phyloP scores from a whole-genome alignment of 768 basidiomycete species.

The Trametes cubensis region DNA sequence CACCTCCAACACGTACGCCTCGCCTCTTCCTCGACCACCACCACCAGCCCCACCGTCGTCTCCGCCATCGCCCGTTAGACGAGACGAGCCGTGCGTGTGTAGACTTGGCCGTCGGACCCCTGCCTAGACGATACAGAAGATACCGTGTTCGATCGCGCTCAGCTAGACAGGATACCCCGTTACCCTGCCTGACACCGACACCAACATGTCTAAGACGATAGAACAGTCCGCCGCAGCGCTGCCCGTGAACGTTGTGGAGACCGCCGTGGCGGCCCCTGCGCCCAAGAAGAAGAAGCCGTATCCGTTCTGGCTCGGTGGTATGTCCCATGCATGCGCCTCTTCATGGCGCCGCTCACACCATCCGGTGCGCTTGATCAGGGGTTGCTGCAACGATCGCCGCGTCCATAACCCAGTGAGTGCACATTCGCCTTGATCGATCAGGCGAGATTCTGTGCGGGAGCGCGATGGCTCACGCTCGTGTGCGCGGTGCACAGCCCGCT shows the following conservation, averaged over 20 bases:
- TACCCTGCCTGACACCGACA: not conserved
- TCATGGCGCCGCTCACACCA: conserved; percentile 5
- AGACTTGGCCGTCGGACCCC: conserved; percentile 1
- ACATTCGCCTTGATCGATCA: not conserved
- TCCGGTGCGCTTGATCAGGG: conserved; percentile 38
- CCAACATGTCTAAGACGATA: conserved; percentile 19
- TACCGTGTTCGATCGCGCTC: not conserved
- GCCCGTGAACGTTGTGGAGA: conserved; percentile 15
- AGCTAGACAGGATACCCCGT: conserved; percentile 13
- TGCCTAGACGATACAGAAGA: conserved; percentile 17
- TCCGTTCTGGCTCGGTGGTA: conserved; percentile 86
- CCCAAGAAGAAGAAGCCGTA: conserved; percentile 66
- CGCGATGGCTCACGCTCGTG: not conserved
- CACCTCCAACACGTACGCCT: conserved; percentile 9
- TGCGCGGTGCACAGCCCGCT: conserved; percentile 54
- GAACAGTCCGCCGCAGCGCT: conserved; percentile 14
- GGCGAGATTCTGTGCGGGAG: not conserved
- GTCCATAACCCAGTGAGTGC: conserved; percentile 78
- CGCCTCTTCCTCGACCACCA: conserved; percentile 6
- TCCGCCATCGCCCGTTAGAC: conserved; percentile 7
- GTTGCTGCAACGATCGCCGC: conserved; percentile 86
- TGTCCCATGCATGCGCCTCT: conserved; percentile 22
- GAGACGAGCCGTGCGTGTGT: not conserved
- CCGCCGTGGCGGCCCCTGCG: conserved; percentile 2
- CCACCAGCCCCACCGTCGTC: not conserved